Conservation (phyloP, 805 yeast genomes). For the Saccharomycopsis microspora region DNA sequence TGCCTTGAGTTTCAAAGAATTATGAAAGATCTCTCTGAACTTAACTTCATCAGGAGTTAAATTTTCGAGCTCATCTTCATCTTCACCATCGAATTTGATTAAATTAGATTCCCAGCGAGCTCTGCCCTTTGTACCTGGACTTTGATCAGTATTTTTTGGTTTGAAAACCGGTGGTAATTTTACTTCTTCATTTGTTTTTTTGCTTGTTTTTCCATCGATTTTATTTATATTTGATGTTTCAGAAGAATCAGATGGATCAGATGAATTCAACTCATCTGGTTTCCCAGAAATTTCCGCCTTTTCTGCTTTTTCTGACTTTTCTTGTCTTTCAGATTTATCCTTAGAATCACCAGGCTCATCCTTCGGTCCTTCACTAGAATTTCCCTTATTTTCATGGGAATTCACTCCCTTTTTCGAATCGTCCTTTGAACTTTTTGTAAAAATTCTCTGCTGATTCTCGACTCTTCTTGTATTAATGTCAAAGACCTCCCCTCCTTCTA, state of each 20-base stretch:
- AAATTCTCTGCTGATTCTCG: conserved; percentile 14
- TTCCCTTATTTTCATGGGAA: no score
- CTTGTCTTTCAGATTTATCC: not conserved
- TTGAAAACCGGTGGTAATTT: not conserved
- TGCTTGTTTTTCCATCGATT: conserved; percentile 10
- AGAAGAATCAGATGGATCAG: no score
- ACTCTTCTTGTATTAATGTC: not conserved
- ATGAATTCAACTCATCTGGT: no score
- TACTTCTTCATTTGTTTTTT: conserved; percentile 5
- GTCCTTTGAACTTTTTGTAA: conserved; percentile 1
- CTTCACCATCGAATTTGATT: conserved; percentile 2
- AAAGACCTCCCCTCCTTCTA: not conserved
- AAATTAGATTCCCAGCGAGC: not conserved
- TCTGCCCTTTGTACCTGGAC: not conserved
- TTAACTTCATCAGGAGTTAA: conserved; percentile 8
- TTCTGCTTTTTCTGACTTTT: not conserved
- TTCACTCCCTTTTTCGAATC: no score
- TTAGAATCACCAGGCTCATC: no score
- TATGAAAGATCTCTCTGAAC: conserved; percentile 6
- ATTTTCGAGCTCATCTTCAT: conserved; percentile 16
- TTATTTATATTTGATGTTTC: not conserved
- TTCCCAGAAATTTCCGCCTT: conserved; percentile 8
- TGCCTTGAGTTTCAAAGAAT: conserved; percentile 7
- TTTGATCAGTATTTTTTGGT: not conserved
- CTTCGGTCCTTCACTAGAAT: no score